Conservation (phyloP, 768 basidiomycete genomes). For the Kwoniella botswanensis region DNA sequence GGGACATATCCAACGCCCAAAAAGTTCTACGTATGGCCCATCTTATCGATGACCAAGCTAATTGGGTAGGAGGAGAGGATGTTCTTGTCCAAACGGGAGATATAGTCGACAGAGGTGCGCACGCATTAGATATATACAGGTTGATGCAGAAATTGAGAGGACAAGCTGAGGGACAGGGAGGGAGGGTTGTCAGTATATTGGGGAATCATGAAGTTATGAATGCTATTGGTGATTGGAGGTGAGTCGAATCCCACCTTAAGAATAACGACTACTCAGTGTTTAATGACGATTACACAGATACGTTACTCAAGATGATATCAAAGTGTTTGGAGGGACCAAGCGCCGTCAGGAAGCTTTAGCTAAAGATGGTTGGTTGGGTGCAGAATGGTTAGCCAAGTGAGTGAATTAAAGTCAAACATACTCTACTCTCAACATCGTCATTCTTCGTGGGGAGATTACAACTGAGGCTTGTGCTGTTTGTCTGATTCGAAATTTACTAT, state of each 20-base stretch:
- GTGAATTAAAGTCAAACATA: conserved; percentile 4
- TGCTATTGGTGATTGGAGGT: conserved; percentile 85
- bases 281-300: conserved; percentile 64
- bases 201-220: conserved; percentile 99
- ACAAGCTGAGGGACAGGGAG: conserved; percentile 73
- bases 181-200: conserved; percentile 74
- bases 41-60: conserved; percentile 71
- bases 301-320: conserved; percentile 78
- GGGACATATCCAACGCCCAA: conserved; percentile 79
- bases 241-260: conserved; percentile 25
- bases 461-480: no score
- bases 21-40: conserved; percentile 78
- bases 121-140: conserved; percentile 63
- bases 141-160: conserved; percentile 83
- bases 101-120: conserved; percentile 77
- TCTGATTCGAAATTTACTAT: no score
- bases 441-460: no score
- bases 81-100: conserved; percentile 95
- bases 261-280: neutral
- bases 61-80: conserved; percentile 83
- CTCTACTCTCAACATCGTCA: no score
- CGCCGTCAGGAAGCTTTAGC: conserved; percentile 75
- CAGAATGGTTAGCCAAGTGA: conserved; percentile 77
- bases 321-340: conserved; percentile 75
- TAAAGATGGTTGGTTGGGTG: conserved; percentile 73